Evolutionary conservation across 768 basidiomycete species (phyloP), one percentile per base, ranked within the genome.

Genomic region (Lactifluus echinatus): DNA sequence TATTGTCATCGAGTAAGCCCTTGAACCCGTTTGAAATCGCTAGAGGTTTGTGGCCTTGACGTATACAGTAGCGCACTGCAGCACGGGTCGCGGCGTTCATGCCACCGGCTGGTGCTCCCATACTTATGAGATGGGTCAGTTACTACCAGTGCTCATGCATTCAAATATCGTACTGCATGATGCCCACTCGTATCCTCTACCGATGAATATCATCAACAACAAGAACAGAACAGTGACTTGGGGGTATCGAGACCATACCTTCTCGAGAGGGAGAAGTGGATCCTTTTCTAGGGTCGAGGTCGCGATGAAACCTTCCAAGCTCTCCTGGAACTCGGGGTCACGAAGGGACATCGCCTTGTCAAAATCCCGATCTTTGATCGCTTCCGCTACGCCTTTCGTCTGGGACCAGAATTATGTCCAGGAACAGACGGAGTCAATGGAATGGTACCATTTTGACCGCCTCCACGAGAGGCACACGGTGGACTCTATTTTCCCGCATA

Each of bases 41-140:
- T 39, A 97, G 76, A n/a, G 94, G 87, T 24, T 79, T 87, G 69
- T 99, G 96, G 6, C 96, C 95, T 68, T 93, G 89, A 53, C 83
- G 81, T 61, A 93, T 74, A 69, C 93, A 97, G 74, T 93, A 97
- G 11, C 96, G 86, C 21, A 89, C 93, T 6, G 91, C 93, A 26
- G 93, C 87, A 40, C 95, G 88, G 1, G 93, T 96, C 0, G 95
- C 96, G 2, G 96, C 94, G 68, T 98, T 98, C 92, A 98, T 97
- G 8, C 96, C 96, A 45, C 95, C 95, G 2, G 96, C 96, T 4
- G 96, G 95, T 1, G 96, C 96, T 50, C 96, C 95, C 67, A 93
- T 85, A 66, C 93, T n/a, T 95, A 63, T 36, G 28, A 52, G 55
- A 56, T 34, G 3, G 54, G 42, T 66, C 45, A 66, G 29, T 36